Base-by-base conservation (phyloP, 129 eudicot species). In the Artemisia argyi region DNA sequence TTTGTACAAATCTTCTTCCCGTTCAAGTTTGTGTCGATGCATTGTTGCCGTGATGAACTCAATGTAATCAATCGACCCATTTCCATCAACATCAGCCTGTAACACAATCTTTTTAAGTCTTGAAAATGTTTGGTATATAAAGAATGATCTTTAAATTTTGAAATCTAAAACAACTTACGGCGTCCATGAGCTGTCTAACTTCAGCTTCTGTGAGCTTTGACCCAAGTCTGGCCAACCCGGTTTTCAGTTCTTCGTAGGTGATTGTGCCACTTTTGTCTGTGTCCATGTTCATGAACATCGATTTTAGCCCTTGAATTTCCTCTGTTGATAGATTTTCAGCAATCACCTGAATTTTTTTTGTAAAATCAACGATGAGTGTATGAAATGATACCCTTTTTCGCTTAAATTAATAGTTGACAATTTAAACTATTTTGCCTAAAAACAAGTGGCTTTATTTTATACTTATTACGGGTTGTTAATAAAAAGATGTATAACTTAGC, bases 41-140 rank as follows among this genome's bases (percentile, higher is more conserved):
- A 93, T 93, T 15, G 98, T 93, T 32, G 98, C 98, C 2, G 98
- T 93, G 59, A 89, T 82, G 76, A 93, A 93, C 85, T 93, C 98
- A 12, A 87, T 89, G 81, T 93, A 93, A 69, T 93, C 96, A 16
- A 93, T 93, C 17, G 96, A 74, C 65, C 98, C 98, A 16, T 90
- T 84, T 59, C 98, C 98, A 78, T 93, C 98, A 47, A 89, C 96
- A 28, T 93, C 98, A 32, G 96, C 98, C 98, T 93, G 77, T 14
- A 15, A 77, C 19, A 68, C 42, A 55, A 18, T 4, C 26, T 22
- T 58, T 14, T 14, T 2, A 58, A 17, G 57, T 47, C 11, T n/a
- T 11, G 2, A 22, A 20, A 63, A 60, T 49, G 32, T 39, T 28
- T 48, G 9, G 10, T 1, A 39, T 12, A 19, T 8, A 42, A 3